A percentile compares a stretch with the other conserved stretches of the same genome.
phyloP scores from a whole-genome alignment of 164 flowering plant genomes.

The grape (Vitis vinifera) region ASM3070453v1 NC_081813.1:4082501-4083000 shows the following conservation, averaged over 20 bases:
- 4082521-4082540: conserved; percentile 57
- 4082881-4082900: neutral
- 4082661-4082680: neutral
- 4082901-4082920: neutral
- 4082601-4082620: conserved; percentile 25
- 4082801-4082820: neutral
- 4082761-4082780: conserved; percentile 5
- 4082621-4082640: too few species aligned
- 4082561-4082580: conserved; percentile 71
- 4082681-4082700: conserved; percentile 46
- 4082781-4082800: neutral
- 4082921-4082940: too few species aligned
- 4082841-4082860: neutral
- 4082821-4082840: neutral
- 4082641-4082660: too few species aligned
- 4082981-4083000: too few species aligned
- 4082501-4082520: conserved; percentile 41
- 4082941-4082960: too few species aligned
- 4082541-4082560: conserved; percentile 68
- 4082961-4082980: too few species aligned
- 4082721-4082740: conserved; percentile 40
- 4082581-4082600: conserved; percentile 67
- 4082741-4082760: conserved; percentile 24
- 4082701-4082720: conserved; percentile 42
- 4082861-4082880: too few species aligned